These are phyloP conservation scores for Globisporangium takayamanum DNA, from an alignment of 352 stramenopile species.

Conservation along the genomic window DNA sequence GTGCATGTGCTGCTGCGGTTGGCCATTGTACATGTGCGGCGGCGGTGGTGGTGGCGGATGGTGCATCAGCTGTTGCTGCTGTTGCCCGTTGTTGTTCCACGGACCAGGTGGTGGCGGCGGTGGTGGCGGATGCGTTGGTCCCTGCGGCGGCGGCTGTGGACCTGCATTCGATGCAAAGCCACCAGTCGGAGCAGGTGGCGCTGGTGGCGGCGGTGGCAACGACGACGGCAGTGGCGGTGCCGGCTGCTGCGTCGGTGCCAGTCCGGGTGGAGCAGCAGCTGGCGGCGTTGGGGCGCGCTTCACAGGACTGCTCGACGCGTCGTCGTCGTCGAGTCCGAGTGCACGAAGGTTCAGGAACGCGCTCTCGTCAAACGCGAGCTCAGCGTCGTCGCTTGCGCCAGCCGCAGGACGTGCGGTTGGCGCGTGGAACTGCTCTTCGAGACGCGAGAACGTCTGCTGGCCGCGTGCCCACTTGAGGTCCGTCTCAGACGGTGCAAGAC, in stretches of 20 bases:
- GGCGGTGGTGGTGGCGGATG: constrained; percentile 14
- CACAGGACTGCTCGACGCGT: constrained; percentile 15
- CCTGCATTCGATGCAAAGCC: too few species aligned
- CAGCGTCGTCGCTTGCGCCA: constrained; percentile 29
- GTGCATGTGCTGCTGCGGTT: constrained; percentile 29
- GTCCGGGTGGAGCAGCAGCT: constrained; percentile 2
- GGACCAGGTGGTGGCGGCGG: constrained; percentile 17
- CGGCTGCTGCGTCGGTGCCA: neutral
- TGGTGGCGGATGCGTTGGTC: neutral
- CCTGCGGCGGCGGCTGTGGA: neutral
- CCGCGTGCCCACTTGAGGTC: constrained; percentile 79
- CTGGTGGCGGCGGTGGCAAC: constrained; percentile 9
- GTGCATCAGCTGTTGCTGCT: constrained; percentile 15
- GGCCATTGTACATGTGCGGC: constrained; percentile 22
- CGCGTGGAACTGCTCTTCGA: constrained; percentile 44
- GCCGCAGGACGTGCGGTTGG: constrained; percentile 4
- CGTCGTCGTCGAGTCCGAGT: constrained; percentile 71
- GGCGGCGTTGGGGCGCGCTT: constrained; percentile 6
- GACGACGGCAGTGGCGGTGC: constrained; percentile 16
- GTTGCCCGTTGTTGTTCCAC: constrained; percentile 25
- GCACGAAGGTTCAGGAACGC: constrained; percentile 56
- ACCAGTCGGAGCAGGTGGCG: constrained; percentile 4
- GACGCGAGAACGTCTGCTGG: constrained; percentile 62
- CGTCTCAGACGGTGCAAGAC: constrained; percentile 44
- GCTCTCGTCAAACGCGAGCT: constrained; percentile 53